Evolutionary conservation across 177 flowering plant species (phyloP).

Genomic region (Vitis hybrid): DNA sequence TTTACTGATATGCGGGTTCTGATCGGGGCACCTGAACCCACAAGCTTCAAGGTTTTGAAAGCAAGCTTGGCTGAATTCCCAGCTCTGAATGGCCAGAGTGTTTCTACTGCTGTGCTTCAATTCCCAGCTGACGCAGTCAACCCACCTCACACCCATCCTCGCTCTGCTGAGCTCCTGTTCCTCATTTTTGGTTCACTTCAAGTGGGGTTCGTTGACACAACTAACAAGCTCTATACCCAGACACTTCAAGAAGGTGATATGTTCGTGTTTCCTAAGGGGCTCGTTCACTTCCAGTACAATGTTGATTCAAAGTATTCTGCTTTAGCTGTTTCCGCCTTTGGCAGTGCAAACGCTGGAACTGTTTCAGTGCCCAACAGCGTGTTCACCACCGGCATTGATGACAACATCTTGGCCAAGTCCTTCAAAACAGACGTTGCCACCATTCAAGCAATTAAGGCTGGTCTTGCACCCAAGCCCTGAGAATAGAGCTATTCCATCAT

Average conservation of each 20-base stretch:
- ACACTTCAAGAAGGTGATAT: conserved; percentile 36
- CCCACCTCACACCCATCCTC: conserved; percentile 50
- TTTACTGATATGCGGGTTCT: conserved; percentile 27
- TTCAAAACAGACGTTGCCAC: too few species aligned
- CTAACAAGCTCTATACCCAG: conserved; percentile 39
- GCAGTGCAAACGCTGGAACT: conserved; percentile 32
- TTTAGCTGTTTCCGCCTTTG: conserved; percentile 29
- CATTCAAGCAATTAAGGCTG: too few species aligned
- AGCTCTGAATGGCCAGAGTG: conserved; percentile 42
- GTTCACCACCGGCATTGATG: conserved; percentile 4
- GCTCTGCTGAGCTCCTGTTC: conserved; percentile 45
- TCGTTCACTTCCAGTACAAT: conserved; percentile 38
- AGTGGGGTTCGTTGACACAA: conserved; percentile 46
- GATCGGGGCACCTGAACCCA: neutral
- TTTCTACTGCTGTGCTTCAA: conserved; percentile 37
- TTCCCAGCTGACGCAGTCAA: conserved; percentile 32
- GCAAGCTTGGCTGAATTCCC: conserved; percentile 42
- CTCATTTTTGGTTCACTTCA: conserved; percentile 25
- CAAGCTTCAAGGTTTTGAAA: conserved; percentile 30
- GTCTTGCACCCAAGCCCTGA: too few species aligned
- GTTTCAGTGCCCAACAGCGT: conserved; percentile 26
- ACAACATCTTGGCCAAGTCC: too few species aligned
- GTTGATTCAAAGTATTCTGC: conserved; percentile 13
- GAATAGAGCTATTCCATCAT: too few species aligned
- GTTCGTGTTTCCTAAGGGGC: conserved; percentile 45